Evolutionary conservation across 1,139 yeast species (phyloP), one percentile per base, ranked within the genome.

Genomic region (Saccharomyces hybrid): DNA sequence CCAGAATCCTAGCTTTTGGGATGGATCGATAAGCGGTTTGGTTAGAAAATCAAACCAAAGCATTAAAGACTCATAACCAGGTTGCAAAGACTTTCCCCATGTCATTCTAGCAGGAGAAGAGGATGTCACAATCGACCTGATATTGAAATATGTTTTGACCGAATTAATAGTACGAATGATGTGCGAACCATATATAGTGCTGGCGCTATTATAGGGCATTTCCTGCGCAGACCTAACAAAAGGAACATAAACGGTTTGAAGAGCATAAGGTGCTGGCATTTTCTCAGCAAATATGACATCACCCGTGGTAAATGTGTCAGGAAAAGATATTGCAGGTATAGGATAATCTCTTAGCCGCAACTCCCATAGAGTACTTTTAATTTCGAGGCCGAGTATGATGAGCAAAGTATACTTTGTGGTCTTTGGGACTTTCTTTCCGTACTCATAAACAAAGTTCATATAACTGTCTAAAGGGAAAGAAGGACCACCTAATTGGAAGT

Each of bases 11-110:
- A 90, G 68, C 46, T 79, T 80, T 2, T 89, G 88, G 57, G 95
- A 86, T 19, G 89, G 91, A 66, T 90, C 97, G 13, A 85, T 73
- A 11, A 83, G 83, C 1, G 86, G 85, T 62, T 84, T 90, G 0
- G 93, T 82, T 65, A 89, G 84, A 49, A 83, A 84, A 65, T 88
- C 96, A 67, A 89, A 82, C 64, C 84, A 85, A 51, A 82, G 72
- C 83, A 86, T 85, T 1, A 84, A 76, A 53, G 88, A 88, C 62
- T 87, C 88, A 50, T 88, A 77, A 1, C 88, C 93, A 46, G 95
- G 89, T 62, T 84, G 88, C 61, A 83, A 80, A 2, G 88, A 84
- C 52, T 84, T 84, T 25, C 95, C 95, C 96, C 96, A 89, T 0
- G 88, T 82, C 51, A 88, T 80, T 46, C 88, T 74, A 0, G 90